Evolutionary conservation across 306 rosid species (phyloP), one percentile per base, ranked within the genome.

Genomic region (Casuarina equisetifolia): DNA sequence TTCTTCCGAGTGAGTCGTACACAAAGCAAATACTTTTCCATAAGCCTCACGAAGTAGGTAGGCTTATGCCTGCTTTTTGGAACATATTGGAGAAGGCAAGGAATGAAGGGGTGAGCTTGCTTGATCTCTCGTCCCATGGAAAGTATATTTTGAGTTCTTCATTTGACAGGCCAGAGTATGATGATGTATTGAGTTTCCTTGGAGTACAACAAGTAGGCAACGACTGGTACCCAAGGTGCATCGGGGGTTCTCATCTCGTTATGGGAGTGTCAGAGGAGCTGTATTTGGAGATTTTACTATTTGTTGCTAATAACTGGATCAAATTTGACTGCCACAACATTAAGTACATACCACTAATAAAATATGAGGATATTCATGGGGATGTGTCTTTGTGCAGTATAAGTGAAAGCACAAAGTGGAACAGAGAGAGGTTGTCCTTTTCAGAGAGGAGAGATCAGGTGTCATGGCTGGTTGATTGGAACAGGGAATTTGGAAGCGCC

Each of bases 171-270:
- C 9, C 3, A 9, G 81, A 79, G 74, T 90, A 81, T 40, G 86
- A 88, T 76, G 5, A 32, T 15, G 67, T 88, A 19, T 86, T 91
- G 25, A 64, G 40, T 25, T 91, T 88, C 82, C 80, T 93, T 48
- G 91, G 70, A 52, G 86, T 93, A 39, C 19, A 89, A 25, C 61
- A 3, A 0, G 93, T 91, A 13, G 35, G 63, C n/a, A 52, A 4
- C 55, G 89, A 85, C 39, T 93, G 94, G 97, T 93, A 91, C 80
- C 87, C 79, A 7, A 93, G 84, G 85, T 93, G 93, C 88, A 78
- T 93, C n/a, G 84, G 78, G 84, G 79, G 93, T 69, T 78, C 88
- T 10, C 72, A 81, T 72, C 84, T 93, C 44, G 91, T 88, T 25
- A 82, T 39, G 17, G 82, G 80, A 59, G 91, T 89, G 35, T 78